Percentiles rank a stretch among this genome's conserved stretches.
phyloP scores from a whole-genome alignment of 2,329 filamentous ascomycete genomes.

The Stachybotrys chlorohalonatus region DNA sequence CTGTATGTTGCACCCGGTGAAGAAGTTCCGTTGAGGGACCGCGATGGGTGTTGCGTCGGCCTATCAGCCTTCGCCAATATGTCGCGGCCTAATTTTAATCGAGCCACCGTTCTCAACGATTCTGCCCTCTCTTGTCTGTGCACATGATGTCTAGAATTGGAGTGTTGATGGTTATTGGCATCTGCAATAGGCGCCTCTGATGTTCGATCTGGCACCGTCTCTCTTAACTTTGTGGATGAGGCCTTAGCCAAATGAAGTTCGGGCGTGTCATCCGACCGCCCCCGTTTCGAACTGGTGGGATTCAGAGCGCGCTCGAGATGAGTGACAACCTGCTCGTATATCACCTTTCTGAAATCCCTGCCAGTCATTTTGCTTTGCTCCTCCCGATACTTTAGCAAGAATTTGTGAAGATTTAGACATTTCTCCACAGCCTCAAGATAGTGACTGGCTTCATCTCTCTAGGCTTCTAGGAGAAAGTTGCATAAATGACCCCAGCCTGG shows the following conservation, averaged over 20 bases:
- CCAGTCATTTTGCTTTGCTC: neutral
- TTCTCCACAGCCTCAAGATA: constrained; percentile 3
- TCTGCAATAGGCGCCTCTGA: neutral
- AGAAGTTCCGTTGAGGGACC: too few relatives aligned
- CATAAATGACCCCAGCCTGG: constrained; percentile 3
- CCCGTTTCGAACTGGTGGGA: constrained; percentile 1
- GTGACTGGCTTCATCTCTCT: constrained; percentile 2
- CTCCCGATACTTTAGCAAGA: neutral
- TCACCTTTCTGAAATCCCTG: constrained; percentile 1
- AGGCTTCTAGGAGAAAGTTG: constrained; percentile 1
- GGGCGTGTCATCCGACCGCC: neutral
- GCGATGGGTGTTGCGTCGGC: too few relatives aligned
- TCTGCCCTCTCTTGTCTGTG: too few relatives aligned
- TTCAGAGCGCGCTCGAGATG: constrained; percentile 4
- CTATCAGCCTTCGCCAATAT: too few relatives aligned
- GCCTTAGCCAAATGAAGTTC: neutral
- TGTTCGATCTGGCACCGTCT: neutral
- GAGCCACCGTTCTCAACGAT: too few relatives aligned
- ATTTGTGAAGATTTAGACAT: constrained; percentile 3
- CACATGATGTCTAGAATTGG: too few relatives aligned
- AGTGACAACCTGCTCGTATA: constrained; percentile 3
- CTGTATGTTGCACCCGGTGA: too few relatives aligned
- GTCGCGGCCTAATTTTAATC: too few relatives aligned
- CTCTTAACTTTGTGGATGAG: neutral
- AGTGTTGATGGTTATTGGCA: too few relatives aligned